Percentiles rank a stretch among this genome's conserved stretches.
These are phyloP conservation scores for Centella asiatica DNA, from an alignment of 129 eudicot species.

Conservation along the genomic window DNA sequence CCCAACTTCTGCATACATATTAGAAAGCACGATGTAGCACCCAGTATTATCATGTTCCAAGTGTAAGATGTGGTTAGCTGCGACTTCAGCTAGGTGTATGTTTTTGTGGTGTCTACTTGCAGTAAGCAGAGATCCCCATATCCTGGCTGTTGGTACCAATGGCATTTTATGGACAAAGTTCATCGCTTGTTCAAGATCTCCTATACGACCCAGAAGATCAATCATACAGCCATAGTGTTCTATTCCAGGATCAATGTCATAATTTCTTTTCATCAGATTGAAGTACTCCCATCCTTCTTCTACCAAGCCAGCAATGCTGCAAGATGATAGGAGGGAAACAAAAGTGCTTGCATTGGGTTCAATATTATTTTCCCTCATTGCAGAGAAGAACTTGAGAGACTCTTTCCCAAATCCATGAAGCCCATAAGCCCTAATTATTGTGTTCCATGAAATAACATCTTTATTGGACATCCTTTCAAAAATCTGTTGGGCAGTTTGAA, in stretches of 20 bases:
- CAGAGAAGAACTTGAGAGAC: constrained; percentile 37
- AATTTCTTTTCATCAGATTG: constrained; percentile 44
- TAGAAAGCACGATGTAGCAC: constrained; percentile 50
- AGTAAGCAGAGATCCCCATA: constrained; percentile 76
- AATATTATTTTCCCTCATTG: constrained; percentile 34
- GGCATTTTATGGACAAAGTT: constrained; percentile 54
- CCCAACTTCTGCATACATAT: constrained; percentile 63
- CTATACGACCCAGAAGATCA: constrained; percentile 63
- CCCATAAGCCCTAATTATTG: constrained; percentile 64
- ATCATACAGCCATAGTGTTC: constrained; percentile 82
- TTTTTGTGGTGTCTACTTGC: constrained; percentile 48
- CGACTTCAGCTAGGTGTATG: constrained; percentile 59
- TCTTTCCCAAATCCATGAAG: constrained; percentile 53
- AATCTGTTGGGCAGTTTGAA: constrained; percentile 30
- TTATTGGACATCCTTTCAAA: constrained; percentile 36
- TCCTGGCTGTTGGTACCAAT: constrained; percentile 50
- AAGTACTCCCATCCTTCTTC: constrained; percentile 76
- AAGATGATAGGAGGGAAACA: constrained; percentile 57
- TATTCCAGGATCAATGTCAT: constrained; percentile 54
- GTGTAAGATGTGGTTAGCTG: constrained; percentile 29
- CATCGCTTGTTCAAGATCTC: constrained; percentile 45
- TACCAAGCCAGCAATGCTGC: constrained; percentile 57
- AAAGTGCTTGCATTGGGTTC: constrained; percentile 67
- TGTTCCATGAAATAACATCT: constrained; percentile 77
- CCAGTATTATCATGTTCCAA: constrained; percentile 51